phyloP scores from a whole-genome alignment of 306 rosid species.

The Trifolium repens region DNA sequence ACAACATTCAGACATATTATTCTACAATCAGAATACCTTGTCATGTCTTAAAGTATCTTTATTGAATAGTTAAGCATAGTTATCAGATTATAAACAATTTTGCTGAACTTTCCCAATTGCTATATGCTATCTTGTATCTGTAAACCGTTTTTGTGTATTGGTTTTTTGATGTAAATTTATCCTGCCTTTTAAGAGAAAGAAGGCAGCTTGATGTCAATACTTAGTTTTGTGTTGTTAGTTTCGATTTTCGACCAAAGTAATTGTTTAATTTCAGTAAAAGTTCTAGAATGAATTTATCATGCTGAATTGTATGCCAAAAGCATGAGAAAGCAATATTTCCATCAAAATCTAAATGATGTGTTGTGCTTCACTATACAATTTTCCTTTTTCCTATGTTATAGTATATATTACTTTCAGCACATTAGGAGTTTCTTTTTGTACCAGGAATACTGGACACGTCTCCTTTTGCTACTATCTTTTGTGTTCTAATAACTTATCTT shows the following conservation, averaged over 20 bases:
- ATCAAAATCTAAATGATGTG: background rate
- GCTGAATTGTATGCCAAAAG: constrained; percentile 34
- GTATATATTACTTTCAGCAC: constrained; percentile 33
- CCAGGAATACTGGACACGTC: background rate
- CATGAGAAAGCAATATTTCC: constrained; percentile 24
- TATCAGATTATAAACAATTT: background rate
- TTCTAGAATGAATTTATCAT: constrained; percentile 18
- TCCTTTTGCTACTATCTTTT: constrained; percentile 14
- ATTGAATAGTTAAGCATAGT: constrained; percentile 24
- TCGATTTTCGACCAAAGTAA: constrained; percentile 10
- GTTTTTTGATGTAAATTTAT: constrained; percentile 29
- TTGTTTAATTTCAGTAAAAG: constrained; percentile 18
- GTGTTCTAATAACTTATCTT: constrained; percentile 30
- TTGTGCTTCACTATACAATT: constrained; percentile 28
- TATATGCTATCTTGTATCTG: constrained; percentile 2
- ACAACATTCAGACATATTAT: background rate
- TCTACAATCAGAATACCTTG: constrained; percentile 8
- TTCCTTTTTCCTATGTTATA: constrained; percentile 20
- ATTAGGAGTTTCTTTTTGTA: constrained; percentile 24
- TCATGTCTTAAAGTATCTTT: constrained; percentile 36
- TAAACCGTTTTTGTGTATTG: constrained; percentile 19
- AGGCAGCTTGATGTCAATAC: constrained; percentile 19
- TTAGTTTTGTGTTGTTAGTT: constrained; percentile 20
- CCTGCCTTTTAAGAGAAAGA: constrained; percentile 19
- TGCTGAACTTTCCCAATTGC: background rate